Conservation (phyloP, 257 asterid species). For the Solanum sparsipilum region DNA sequence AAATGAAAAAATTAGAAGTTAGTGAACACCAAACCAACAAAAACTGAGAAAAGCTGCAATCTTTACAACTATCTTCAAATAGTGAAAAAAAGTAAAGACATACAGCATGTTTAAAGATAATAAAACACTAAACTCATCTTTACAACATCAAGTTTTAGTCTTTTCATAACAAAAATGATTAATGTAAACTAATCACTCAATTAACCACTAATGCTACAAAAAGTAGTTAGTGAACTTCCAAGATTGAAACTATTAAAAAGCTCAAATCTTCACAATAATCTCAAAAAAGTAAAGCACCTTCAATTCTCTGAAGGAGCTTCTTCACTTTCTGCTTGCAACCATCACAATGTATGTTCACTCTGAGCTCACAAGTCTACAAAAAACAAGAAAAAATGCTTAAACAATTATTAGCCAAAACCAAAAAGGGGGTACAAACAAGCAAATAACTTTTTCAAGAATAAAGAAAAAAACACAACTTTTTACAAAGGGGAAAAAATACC, state of each 20-base stretch:
- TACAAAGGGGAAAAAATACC: constrained; percentile 18
- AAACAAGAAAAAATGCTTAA: neutral
- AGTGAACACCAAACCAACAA: neutral
- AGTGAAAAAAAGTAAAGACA: no score
- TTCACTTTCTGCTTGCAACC: constrained; percentile 90
- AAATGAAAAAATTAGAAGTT: neutral
- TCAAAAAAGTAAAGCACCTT: constrained; percentile 28
- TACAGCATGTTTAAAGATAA: no score
- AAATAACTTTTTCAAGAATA: neutral
- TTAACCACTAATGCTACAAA: neutral
- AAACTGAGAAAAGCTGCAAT: neutral
- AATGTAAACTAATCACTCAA: neutral
- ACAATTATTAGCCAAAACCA: neutral
- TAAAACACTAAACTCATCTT: no score
- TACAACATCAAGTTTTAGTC: neutral
- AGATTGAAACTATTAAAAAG: neutral
- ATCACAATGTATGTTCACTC: constrained; percentile 88
- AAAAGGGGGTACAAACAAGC: neutral
- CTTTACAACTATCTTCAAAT: neutral
- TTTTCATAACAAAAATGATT: neutral
- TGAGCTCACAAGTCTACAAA: constrained; percentile 58
- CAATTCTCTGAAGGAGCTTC: constrained; percentile 71
- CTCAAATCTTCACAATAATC: neutral
- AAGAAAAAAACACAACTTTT: constrained; percentile 2
- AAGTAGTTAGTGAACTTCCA: neutral